Evolutionary conservation across 768 basidiomycete genomes (phyloP).

Genomic region (Pleurotus giganteus): DNA sequence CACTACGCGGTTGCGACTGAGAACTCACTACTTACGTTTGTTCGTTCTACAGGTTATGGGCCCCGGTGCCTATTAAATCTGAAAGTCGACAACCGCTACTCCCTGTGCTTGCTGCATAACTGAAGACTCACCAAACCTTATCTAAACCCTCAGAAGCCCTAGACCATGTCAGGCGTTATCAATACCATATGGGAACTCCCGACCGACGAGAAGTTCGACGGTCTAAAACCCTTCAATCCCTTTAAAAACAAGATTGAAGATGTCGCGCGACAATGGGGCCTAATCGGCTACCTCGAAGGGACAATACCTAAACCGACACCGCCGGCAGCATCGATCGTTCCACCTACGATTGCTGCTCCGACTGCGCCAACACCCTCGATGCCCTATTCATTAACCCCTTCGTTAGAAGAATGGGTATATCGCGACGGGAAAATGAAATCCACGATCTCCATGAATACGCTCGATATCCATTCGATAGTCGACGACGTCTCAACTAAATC

Average conservation of each 20-base stretch:
- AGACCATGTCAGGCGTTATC: not conserved
- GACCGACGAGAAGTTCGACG: not conserved
- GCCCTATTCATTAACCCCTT: conserved; percentile 8
- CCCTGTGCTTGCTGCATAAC: no score
- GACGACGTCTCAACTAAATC: conserved; percentile 15
- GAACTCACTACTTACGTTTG: no score
- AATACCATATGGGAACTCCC: not conserved
- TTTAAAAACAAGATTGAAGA: not conserved
- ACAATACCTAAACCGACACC: not conserved
- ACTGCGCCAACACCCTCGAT: not conserved
- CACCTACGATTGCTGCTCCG: not conserved
- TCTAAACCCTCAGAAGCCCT: no score
- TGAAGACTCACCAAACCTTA: no score
- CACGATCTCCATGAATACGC: not conserved
- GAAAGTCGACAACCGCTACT: no score
- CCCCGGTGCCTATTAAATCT: no score
- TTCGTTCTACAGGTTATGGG: no score
- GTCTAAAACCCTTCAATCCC: not conserved
- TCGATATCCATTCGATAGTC: conserved; percentile 15
- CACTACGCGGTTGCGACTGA: no score
- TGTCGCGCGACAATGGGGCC: not conserved
- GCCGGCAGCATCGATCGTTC: no score
- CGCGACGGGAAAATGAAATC: conserved; percentile 12
- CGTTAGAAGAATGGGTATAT: conserved; percentile 17
- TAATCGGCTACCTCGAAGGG: not conserved